A percentile compares a stretch with the other conserved stretches of the same genome.
Evolutionary conservation across 1,284 basidiomycete genomes (phyloP).

Genomic region (Afroboletus lepidellus): DNA sequence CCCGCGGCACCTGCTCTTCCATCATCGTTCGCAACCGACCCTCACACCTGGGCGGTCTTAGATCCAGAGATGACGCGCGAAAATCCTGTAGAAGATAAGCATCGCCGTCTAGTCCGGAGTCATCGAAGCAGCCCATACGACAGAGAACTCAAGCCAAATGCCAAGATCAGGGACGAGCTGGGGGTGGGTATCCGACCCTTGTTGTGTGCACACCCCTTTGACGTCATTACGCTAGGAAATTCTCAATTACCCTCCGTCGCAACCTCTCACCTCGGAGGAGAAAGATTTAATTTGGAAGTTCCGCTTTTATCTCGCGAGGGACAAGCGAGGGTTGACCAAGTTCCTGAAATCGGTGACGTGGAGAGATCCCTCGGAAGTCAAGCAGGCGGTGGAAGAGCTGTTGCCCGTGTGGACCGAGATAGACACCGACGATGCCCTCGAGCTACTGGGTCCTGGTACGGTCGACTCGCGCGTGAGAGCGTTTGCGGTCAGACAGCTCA

Average conservation of each 20-base stretch:
- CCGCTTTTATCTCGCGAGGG: constrained; percentile 91
- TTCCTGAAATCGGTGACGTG: constrained; percentile 98
- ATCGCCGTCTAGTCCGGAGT: constrained; percentile 90
- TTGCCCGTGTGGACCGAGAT: constrained; percentile 97
- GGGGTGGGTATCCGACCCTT: constrained; percentile 52
- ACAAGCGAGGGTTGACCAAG: constrained; percentile 92
- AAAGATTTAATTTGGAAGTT: constrained; percentile 99
- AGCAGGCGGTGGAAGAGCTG: constrained; percentile 95
- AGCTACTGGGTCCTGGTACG: constrained; percentile 89
- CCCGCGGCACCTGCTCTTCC: constrained; percentile 47
- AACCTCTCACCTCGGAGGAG: constrained; percentile 84
- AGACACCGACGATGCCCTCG: constrained; percentile 94
- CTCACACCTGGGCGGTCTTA: constrained; percentile 83
- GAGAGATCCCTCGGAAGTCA: constrained; percentile 94
- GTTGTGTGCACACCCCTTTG: not conserved
- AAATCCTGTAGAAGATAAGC: constrained; percentile 97
- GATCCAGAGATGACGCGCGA: constrained; percentile 90
- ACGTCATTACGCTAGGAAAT: constrained; percentile 61
- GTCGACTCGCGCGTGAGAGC: constrained; percentile 89
- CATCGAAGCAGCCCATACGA: constrained; percentile 95
- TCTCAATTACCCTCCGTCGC: constrained; percentile 88
- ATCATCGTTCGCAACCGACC: constrained; percentile 55
- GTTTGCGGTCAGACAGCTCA: constrained; percentile 91
- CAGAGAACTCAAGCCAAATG: constrained; percentile 94
- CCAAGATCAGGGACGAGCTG: constrained; percentile 91